Conservation (phyloP, 768 basidiomycete species). For the Strobilomyces echinocephalus region DNA sequence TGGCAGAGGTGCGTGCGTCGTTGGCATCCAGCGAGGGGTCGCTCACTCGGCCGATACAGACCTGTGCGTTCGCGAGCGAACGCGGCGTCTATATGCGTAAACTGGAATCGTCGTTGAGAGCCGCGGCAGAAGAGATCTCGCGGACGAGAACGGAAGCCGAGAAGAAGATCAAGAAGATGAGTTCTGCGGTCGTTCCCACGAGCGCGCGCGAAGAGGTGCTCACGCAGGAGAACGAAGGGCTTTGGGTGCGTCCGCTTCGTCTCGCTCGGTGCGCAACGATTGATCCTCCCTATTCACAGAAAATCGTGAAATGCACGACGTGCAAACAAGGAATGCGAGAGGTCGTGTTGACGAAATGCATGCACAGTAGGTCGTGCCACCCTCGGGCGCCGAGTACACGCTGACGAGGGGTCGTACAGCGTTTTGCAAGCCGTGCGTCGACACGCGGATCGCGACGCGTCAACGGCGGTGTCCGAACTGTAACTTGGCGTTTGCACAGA, state of each 20-base stretch:
- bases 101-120: constrained; percentile 16
- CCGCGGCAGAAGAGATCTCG: constrained; percentile 43
- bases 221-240: constrained; percentile 48
- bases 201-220: constrained; percentile 34
- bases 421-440: constrained; percentile 81
- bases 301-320: constrained; percentile 82
- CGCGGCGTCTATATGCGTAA: constrained; percentile 21
- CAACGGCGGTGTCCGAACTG: constrained; percentile 95
- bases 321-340: constrained; percentile 76
- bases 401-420: constrained; percentile 39
- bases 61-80: constrained; percentile 29
- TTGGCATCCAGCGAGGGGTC: background rate
- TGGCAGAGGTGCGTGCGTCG: constrained; percentile 35
- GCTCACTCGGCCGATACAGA: constrained; percentile 21
- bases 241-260: constrained; percentile 42
- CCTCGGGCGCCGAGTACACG: background rate
- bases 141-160: constrained; percentile 50
- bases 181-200: constrained; percentile 25
- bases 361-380: constrained; percentile 67
- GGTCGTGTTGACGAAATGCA: constrained; percentile 81
- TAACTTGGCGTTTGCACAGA: constrained; percentile 71
- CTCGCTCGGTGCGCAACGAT: constrained; percentile 49
- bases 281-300: constrained; percentile 36
- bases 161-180: constrained; percentile 45
- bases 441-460: constrained; percentile 80